A percentile compares a stretch with the other conserved stretches of the same genome.
Conservation (phyloP, 2,329 filamentous ascomycete genomes). For the Exutisphaerella laricina region DNA sequence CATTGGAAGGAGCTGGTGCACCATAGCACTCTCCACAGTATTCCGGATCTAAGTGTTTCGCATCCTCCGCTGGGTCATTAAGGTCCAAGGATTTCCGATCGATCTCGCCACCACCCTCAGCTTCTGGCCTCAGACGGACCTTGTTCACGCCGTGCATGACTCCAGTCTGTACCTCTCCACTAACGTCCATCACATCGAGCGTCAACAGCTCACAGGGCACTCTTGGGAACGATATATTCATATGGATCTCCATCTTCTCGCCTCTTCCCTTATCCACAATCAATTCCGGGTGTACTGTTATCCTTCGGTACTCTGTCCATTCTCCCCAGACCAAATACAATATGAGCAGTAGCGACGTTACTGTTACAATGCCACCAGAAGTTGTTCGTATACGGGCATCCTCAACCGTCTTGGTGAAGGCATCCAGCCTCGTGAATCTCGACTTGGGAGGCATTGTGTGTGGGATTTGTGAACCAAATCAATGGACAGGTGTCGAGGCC, state of each 20-base stretch:
- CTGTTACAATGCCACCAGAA: constrained; percentile 90
- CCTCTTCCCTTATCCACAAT: constrained; percentile 96
- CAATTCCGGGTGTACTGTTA: constrained; percentile 83
- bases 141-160: constrained; percentile 91
- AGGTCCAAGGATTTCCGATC: constrained; percentile 64
- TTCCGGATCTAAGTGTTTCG: constrained; percentile 71
- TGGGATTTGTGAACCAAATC: neutral
- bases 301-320: constrained; percentile 86
- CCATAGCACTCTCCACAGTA: constrained; percentile 97
- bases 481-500: constrained; percentile 12
- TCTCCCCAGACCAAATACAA: constrained; percentile 88
- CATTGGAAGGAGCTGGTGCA: constrained; percentile 65
- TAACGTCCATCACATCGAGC: constrained; percentile 98
- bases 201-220: constrained; percentile 94
- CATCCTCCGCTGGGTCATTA: constrained; percentile 64
- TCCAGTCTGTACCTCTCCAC: constrained; percentile 91
- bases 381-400: constrained; percentile 95
- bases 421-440: constrained; percentile 92
- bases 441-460: constrained; percentile 76
- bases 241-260: constrained; percentile 98
- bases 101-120: constrained; percentile 71
- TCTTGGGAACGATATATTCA: constrained; percentile 92
- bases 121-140: constrained; percentile 67
- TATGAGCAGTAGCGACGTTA: constrained; percentile 81
- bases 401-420: constrained; percentile 92